phyloP scores from a whole-genome alignment of 805 yeast species.

The Myxozyma mucilagina region DNA sequence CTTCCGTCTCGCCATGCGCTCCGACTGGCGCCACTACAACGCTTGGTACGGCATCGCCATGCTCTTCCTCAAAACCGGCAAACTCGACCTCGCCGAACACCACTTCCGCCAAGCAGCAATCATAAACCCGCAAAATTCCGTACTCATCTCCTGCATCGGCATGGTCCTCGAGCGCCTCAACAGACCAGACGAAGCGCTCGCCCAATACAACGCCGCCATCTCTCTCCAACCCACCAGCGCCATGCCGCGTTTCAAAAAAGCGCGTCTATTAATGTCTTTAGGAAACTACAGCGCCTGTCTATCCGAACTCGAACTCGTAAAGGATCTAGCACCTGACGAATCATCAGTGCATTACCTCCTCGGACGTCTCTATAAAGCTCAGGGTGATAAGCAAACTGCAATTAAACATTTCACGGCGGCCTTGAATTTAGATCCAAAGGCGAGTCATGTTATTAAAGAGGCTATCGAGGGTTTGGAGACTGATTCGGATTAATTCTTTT shows the following conservation, averaged over 20 bases:
- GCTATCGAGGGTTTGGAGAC: constrained; percentile 58
- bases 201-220: constrained; percentile 80
- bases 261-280: constrained; percentile 72
- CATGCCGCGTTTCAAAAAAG: constrained; percentile 83
- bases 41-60: constrained; percentile 96
- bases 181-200: constrained; percentile 67
- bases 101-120: constrained; percentile 85
- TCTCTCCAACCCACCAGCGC: constrained; percentile 83
- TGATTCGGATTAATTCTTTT: background rate
- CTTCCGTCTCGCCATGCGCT: constrained; percentile 72
- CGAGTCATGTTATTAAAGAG: constrained; percentile 68
- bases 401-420: constrained; percentile 85
- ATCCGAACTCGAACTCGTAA: constrained; percentile 68
- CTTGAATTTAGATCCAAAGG: constrained; percentile 83
- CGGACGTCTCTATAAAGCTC: constrained; percentile 80
- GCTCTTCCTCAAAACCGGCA: constrained; percentile 86
- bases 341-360: constrained; percentile 87
- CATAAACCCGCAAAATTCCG: constrained; percentile 87
- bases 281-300: constrained; percentile 68
- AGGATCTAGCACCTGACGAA: constrained; percentile 85
- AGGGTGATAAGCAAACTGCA: constrained; percentile 73
- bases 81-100: constrained; percentile 75
- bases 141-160: constrained; percentile 88
- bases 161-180: constrained; percentile 82
- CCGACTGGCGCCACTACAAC: constrained; percentile 83